phyloP scores from a whole-genome alignment of 768 basidiomycete species.

The Naganishia randhawae region DNA sequence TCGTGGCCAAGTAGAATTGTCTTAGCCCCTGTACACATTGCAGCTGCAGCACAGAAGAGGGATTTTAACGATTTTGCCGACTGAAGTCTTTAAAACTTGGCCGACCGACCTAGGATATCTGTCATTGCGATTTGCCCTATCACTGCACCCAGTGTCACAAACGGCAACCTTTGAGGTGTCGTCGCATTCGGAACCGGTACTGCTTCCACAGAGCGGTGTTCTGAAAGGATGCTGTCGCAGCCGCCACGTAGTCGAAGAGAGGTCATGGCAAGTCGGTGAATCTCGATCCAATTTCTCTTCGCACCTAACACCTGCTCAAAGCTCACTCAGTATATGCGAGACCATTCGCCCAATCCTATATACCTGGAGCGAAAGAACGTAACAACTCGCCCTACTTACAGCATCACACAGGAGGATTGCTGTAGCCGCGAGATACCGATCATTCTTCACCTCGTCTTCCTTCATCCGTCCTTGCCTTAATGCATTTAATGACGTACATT shows the following conservation, averaged over 20 bases:
- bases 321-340: not conserved
- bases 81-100: too few species aligned
- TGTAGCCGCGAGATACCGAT: not conserved
- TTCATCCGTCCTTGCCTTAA: not conserved
- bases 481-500: not conserved
- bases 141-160: not conserved
- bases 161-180: not conserved
- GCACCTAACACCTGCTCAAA: not conserved
- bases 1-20: not conserved
- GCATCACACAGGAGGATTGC: not conserved
- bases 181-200: not conserved
- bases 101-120: not conserved
- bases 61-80: too few species aligned
- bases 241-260: not conserved
- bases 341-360: too few species aligned
- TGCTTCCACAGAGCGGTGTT: not conserved
- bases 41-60: not conserved
- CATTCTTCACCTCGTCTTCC: not conserved
- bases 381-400: too few species aligned
- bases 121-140: not conserved
- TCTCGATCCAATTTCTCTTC: not conserved
- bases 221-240: not conserved
- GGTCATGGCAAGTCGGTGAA: not conserved
- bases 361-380: too few species aligned
- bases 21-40: not conserved